Evolutionary conservation across 257 asterid species (phyloP).

Genomic region (Ilex aquifolium): DNA sequence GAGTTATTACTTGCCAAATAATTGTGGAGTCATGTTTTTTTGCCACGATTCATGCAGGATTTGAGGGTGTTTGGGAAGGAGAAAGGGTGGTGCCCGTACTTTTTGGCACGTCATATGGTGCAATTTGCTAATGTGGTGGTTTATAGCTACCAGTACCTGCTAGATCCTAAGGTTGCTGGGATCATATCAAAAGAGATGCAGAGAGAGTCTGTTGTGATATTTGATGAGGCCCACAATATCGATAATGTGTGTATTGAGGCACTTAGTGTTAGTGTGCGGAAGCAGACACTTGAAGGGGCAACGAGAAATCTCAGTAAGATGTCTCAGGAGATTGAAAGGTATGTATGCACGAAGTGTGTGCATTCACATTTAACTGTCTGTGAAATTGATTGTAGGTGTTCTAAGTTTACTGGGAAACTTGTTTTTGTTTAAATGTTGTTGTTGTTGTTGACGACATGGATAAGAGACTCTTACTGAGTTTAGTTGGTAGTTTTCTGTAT

Average conservation of each 20-base stretch:
- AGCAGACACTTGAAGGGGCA: conserved; percentile 97
- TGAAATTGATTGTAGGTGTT: not conserved
- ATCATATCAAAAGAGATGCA: conserved; percentile 98
- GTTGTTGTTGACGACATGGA: too few species aligned
- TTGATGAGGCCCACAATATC: conserved; percentile 97
- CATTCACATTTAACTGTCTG: not conserved
- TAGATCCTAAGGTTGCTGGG: conserved; percentile 98
- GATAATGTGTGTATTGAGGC: conserved; percentile 99
- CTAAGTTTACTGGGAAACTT: too few species aligned
- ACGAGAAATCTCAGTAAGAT: conserved; percentile 78
- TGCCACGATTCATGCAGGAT: conserved; percentile 41
- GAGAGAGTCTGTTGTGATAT: conserved; percentile 91
- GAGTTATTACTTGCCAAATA: conserved; percentile 6
- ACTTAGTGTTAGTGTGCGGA: conserved; percentile 89
- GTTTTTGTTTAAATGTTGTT: too few species aligned
- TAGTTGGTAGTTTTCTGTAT: too few species aligned
- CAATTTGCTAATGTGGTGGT: conserved; percentile 95
- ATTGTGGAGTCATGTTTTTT: conserved; percentile 11
- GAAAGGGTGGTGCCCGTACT: conserved; percentile 97
- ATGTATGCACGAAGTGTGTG: conserved; percentile 10
- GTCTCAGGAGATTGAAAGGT: conserved; percentile 94
- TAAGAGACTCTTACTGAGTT: too few species aligned
- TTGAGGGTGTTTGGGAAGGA: conserved; percentile 73
- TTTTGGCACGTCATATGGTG: conserved; percentile 87
- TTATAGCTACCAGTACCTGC: conserved; percentile 92